These are phyloP conservation scores for Exophiala sideris DNA, from an alignment of 2,329 filamentous ascomycete species.

Conservation along the genomic window DNA sequence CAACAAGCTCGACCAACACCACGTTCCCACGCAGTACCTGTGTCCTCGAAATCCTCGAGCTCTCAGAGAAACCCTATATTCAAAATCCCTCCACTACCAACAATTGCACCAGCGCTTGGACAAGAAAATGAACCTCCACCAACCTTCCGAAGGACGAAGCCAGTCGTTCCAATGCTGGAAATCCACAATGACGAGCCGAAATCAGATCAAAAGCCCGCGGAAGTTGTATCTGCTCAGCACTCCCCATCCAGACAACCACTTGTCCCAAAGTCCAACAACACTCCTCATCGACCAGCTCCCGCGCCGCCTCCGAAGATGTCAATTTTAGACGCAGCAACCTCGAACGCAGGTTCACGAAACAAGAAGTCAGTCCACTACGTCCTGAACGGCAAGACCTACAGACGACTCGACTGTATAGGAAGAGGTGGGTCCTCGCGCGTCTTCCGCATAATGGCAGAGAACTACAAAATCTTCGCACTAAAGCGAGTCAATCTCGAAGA, in stretches of 20 bases:
- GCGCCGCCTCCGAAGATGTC: constrained; percentile 92
- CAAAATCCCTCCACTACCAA: constrained; percentile 54
- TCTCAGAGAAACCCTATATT: constrained; percentile 54
- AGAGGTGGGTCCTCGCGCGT: constrained; percentile 92
- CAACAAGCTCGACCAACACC: constrained; percentile 38
- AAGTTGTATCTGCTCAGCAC: constrained; percentile 44
- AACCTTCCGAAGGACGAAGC: constrained; percentile 62
- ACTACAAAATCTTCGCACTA: constrained; percentile 89
- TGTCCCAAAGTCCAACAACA: constrained; percentile 60
- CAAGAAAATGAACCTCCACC: constrained; percentile 81
- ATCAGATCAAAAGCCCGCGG: constrained; percentile 32
- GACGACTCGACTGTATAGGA: constrained; percentile 83
- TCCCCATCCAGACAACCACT: constrained; percentile 47
- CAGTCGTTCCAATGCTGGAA: constrained; percentile 57
- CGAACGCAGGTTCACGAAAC: constrained; percentile 72
- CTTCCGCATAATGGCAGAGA: constrained; percentile 94
- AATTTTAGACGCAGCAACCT: constrained; percentile 85
- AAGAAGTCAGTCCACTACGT: constrained; percentile 78
- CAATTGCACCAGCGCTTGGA: constrained; percentile 64
- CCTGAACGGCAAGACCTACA: constrained; percentile 89
- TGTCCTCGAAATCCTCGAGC: constrained; percentile 39
- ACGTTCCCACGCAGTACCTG: constrained; percentile 39
- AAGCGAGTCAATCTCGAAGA: constrained; percentile 91
- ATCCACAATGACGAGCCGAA: constrained; percentile 47
- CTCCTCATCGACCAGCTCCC: constrained; percentile 72